phyloP scores from a whole-genome alignment of 805 yeast species.

The Torulaspora quercuum region DNA sequence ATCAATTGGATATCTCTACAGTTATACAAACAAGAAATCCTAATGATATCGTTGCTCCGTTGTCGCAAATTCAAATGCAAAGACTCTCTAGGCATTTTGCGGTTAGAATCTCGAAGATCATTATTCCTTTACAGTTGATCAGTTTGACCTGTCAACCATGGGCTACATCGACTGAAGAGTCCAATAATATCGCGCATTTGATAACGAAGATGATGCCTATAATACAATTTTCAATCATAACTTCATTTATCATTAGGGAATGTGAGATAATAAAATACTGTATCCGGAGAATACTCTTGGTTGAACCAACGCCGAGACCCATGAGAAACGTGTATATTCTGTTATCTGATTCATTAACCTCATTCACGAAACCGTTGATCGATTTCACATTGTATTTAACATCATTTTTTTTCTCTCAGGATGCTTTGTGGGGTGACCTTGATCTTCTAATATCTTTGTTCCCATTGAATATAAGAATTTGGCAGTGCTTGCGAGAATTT shows the following conservation, averaged over 20 bases:
- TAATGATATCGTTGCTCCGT: conserved; percentile 21
- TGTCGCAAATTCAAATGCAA: conserved; percentile 42
- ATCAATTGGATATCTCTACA: conserved; percentile 43
- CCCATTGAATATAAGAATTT: conserved; percentile 74
- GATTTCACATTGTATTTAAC: conserved; percentile 57
- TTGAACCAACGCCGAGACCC: conserved; percentile 36
- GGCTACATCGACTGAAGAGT: conserved; percentile 2
- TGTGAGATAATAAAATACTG: conserved; percentile 42
- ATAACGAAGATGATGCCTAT: conserved; percentile 15
- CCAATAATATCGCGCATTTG: neutral
- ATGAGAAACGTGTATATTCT: conserved; percentile 61
- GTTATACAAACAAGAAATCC: conserved; percentile 25
- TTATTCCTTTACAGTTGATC: conserved; percentile 23
- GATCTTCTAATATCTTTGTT: conserved; percentile 38
- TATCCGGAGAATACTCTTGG: conserved; percentile 35
- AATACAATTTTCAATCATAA: conserved; percentile 23
- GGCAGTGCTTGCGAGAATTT: conserved; percentile 78
- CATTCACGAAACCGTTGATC: conserved; percentile 70
- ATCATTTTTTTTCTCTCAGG: conserved; percentile 8
- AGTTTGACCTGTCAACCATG: conserved; percentile 6
- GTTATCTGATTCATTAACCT: conserved; percentile 78
- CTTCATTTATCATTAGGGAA: conserved; percentile 28
- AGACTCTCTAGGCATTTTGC: conserved; percentile 32
- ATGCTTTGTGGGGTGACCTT: conserved; percentile 17
- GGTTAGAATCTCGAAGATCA: conserved; percentile 21